These are phyloP conservation scores for Echria macrotheca DNA, from an alignment of 495 filamentous ascomycete genomes.

Conservation along the genomic window DNA sequence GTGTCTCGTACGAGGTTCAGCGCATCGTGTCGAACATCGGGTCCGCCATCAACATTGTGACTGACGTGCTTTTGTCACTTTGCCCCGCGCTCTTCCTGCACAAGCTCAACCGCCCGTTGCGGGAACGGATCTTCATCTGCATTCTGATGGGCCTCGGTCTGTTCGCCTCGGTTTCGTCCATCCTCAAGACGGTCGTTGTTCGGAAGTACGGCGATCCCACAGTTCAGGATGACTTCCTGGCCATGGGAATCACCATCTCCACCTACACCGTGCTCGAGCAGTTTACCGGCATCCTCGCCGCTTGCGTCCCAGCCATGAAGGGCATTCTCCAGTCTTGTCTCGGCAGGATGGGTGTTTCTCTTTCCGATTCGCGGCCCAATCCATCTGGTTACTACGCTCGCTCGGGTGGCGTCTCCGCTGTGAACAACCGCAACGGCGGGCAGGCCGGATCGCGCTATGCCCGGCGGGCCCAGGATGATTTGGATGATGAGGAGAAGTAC, in stretches of 20 bases:
- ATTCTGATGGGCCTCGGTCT: constrained; percentile 24
- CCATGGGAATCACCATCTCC: constrained; percentile 20
- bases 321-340: background rate
- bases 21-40: constrained; percentile 16
- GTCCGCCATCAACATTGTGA: constrained; percentile 21
- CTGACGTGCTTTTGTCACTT: constrained; percentile 22
- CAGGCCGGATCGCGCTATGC: background rate
- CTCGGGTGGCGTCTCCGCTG: too few species aligned
- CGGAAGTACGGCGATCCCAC: constrained; percentile 14
- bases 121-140: constrained; percentile 25
- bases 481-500: constrained; percentile 18
- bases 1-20: constrained; percentile 16
- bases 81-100: constrained; percentile 19
- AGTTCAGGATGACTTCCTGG: constrained; percentile 12
- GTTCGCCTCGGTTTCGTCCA: constrained; percentile 15
- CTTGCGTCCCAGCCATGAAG: constrained; percentile 16
- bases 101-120: constrained; percentile 23
- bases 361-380: constrained; percentile 8
- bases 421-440: background rate
- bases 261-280: constrained; percentile 21
- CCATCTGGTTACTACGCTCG: constrained; percentile 10
- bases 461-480: constrained; percentile 6
- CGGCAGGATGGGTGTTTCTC: constrained; percentile 9
- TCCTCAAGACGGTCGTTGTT: constrained; percentile 22
- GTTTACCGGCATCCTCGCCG: constrained; percentile 20